Evolutionary conservation across 2,329 filamentous ascomycete genomes (phyloP).

Genomic region (Gremmenia infestans): DNA sequence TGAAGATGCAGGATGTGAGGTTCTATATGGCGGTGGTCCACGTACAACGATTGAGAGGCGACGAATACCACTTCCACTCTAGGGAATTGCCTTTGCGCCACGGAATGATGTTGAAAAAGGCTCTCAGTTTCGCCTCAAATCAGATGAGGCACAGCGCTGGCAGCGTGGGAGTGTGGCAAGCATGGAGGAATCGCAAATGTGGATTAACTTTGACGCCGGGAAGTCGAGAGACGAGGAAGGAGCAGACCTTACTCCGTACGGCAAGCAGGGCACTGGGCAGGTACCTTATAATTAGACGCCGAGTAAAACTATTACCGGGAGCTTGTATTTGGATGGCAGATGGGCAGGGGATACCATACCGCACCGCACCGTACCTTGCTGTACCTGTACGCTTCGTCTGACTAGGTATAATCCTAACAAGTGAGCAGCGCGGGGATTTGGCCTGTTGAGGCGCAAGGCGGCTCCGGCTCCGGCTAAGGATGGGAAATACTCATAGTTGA

Average conservation of each 20-base stretch:
- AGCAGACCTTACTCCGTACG: not conserved
- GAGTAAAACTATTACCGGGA: too few relatives aligned
- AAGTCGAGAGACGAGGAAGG: not conserved
- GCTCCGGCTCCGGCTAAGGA: too few relatives aligned
- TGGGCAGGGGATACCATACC: not conserved
- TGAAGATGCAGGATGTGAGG: slow-evolving; percentile 2
- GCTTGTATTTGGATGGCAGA: too few relatives aligned
- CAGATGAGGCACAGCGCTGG: not conserved
- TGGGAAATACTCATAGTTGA: too few relatives aligned
- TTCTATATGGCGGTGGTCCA: not conserved
- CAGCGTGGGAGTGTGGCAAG: not conserved
- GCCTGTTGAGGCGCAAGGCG: too few relatives aligned
- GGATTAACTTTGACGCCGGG: not conserved
- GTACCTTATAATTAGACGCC: not conserved
- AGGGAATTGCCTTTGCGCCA: not conserved
- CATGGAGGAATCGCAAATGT: not conserved
- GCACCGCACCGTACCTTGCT: not conserved
- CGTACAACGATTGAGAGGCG: not conserved
- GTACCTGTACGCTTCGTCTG: not conserved
- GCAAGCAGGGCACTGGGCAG: not conserved
- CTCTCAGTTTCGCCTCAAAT: not conserved
- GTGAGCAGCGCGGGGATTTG: not conserved
- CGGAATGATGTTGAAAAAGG: not conserved
- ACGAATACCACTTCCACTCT: not conserved
- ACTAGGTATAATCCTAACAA: not conserved